These are phyloP conservation scores for Solanum neorickii DNA, from an alignment of 257 asterid genomes.

Conservation along the genomic window DNA sequence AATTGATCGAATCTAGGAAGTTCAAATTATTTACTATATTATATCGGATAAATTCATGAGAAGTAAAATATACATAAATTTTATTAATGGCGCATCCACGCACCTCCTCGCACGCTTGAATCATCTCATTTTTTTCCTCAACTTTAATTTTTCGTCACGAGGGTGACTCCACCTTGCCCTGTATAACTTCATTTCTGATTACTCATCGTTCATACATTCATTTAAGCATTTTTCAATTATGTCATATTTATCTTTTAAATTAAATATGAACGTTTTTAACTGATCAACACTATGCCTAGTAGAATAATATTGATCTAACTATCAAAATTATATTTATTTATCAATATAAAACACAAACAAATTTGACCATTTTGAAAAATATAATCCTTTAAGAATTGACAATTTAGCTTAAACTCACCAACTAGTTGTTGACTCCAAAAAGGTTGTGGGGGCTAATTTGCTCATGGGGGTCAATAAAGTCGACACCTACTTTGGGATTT, in stretches of 20 bases:
- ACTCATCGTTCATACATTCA: background rate
- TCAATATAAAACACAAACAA: background rate
- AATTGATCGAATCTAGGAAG: too few relatives aligned
- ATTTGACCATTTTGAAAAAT: background rate
- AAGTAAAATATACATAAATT: too few relatives aligned
- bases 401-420: background rate
- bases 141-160: background rate
- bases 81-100: too few relatives aligned
- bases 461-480: background rate
- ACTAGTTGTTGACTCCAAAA: background rate
- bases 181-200: background rate
- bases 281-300: accelerated
- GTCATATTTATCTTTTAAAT: background rate
- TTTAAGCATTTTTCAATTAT: background rate
- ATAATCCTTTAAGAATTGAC: background rate
- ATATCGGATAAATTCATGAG: too few relatives aligned
- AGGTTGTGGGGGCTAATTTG: background rate
- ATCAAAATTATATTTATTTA: background rate
- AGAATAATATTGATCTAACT: background rate
- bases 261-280: background rate
- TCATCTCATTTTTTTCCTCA: background rate
- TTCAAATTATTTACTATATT: too few relatives aligned
- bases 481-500: background rate
- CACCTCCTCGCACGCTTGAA: too few relatives aligned
- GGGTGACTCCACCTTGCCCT: background rate